Percentiles rank a stretch among this genome's conserved stretches.
Conservation (phyloP, 257 asterid species). For the Anisodus acutangulus region DNA sequence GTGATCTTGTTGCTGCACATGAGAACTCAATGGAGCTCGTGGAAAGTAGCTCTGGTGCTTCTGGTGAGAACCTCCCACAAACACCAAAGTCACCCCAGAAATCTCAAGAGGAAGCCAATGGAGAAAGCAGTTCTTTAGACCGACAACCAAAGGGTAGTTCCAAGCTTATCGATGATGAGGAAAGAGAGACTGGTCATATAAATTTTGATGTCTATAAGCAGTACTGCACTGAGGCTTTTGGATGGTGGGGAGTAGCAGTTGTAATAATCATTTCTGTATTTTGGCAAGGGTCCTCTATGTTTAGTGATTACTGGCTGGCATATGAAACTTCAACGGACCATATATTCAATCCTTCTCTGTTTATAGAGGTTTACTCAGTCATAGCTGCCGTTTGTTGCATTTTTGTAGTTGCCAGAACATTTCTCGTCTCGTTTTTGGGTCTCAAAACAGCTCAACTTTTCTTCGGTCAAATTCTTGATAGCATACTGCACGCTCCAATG, state of each 20-base stretch:
- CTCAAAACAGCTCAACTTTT: conserved; percentile 59
- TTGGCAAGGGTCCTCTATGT: conserved; percentile 55
- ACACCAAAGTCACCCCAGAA: conserved; percentile 39
- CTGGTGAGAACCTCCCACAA: conserved; percentile 26
- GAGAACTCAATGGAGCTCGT: conserved; percentile 58
- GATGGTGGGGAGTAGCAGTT: conserved; percentile 64
- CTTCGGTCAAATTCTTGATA: conserved; percentile 51
- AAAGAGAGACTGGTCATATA: conserved; percentile 57
- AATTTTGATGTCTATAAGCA: conserved; percentile 53
- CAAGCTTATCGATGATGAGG: conserved; percentile 71
- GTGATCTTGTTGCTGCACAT: conserved; percentile 70
- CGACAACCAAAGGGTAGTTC: conserved; percentile 40
- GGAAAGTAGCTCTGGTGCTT: conserved; percentile 41
- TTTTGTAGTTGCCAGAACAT: conserved; percentile 43
- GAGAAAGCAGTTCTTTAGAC: conserved; percentile 35
- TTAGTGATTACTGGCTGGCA: conserved; percentile 74
- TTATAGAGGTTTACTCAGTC: conserved; percentile 45
- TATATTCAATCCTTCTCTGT: conserved; percentile 44
- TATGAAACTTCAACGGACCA: conserved; percentile 57
- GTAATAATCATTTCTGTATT: conserved; percentile 40
- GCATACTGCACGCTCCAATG: conserved; percentile 78
- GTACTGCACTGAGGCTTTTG: conserved; percentile 64
- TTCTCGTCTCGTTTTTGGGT: conserved; percentile 47
- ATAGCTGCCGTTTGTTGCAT: conserved; percentile 45
- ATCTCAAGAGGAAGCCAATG: conserved; percentile 33